These are phyloP conservation scores for Kandelia obovata DNA, from an alignment of 345 rosid genomes.

Conservation along the genomic window DNA sequence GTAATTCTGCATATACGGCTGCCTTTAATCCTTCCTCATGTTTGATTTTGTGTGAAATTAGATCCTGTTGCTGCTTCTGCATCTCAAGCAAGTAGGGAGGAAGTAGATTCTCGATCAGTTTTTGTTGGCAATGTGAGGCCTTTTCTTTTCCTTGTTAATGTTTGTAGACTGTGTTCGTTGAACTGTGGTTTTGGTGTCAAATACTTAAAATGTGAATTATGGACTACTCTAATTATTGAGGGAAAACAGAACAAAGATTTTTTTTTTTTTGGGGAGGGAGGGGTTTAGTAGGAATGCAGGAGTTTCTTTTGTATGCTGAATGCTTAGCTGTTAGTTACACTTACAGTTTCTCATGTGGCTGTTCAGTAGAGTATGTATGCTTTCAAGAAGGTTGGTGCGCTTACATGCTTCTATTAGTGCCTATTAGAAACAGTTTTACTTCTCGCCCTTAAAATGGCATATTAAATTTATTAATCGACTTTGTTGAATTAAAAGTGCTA, in stretches of 20 bases:
- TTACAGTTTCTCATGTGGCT: not conserved
- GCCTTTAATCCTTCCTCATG: not conserved
- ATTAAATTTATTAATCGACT: not conserved
- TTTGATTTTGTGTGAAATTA: conserved; percentile 28
- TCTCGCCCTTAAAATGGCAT: not conserved
- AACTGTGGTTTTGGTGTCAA: not conserved
- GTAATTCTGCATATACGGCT: not conserved
- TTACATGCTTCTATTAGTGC: not conserved
- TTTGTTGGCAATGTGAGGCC: conserved; percentile 76
- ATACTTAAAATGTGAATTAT: conserved; percentile 1
- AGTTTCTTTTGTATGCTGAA: not conserved
- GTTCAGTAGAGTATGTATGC: not conserved
- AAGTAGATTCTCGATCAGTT: conserved; percentile 68
- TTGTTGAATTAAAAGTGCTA: not conserved
- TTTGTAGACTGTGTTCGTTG: not conserved
- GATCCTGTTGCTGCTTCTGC: conserved; percentile 54
- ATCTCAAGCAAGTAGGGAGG: conserved; percentile 60
- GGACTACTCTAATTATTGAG: no score
- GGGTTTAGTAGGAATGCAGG: no score
- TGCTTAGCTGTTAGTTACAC: not conserved
- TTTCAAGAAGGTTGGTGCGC: not conserved
- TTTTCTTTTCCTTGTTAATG: conserved; percentile 24
- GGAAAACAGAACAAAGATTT: no score
- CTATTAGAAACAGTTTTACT: not conserved
- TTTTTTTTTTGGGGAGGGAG: no score